phyloP scores from a whole-genome alignment of 768 basidiomycete species.

The Hericium erinaceus region DNA sequence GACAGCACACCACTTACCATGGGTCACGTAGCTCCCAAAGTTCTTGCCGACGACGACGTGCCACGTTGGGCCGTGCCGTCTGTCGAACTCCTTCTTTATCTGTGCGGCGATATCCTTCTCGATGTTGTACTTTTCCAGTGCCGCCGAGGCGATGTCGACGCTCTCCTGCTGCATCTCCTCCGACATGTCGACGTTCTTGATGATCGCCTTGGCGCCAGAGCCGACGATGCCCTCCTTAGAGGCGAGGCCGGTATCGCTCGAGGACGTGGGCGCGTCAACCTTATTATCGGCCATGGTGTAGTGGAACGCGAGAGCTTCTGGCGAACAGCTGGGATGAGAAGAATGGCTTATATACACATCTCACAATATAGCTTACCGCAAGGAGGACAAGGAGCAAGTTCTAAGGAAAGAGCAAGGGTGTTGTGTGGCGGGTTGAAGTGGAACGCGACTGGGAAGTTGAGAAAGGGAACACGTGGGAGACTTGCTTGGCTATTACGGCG shows the following conservation, averaged over 20 bases:
- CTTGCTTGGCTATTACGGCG: neutral
- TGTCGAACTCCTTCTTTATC: slow-evolving; percentile 98
- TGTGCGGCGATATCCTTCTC: slow-evolving; percentile 98
- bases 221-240: slow-evolving; percentile 21
- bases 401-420: neutral
- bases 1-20: slow-evolving; percentile 51
- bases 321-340: neutral
- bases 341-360: neutral
- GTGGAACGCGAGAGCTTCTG: neutral
- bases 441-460: neutral
- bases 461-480: neutral
- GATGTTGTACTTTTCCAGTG: slow-evolving; percentile 85
- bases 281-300: slow-evolving; percentile 32
- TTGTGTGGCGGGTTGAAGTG: neutral
- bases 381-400: neutral
- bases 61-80: slow-evolving; percentile 89
- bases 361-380: neutral
- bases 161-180: slow-evolving; percentile 95
- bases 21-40: slow-evolving; percentile 97
- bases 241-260: slow-evolving; percentile 42
- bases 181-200: slow-evolving; percentile 95
- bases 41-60: slow-evolving; percentile 99
- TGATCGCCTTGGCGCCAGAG: slow-evolving; percentile 68
- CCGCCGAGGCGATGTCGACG: slow-evolving; percentile 78
- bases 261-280: slow-evolving; percentile 48